phyloP scores from a whole-genome alignment of 2,329 filamentous ascomycete genomes.

The Bertia moriformis region DNA sequence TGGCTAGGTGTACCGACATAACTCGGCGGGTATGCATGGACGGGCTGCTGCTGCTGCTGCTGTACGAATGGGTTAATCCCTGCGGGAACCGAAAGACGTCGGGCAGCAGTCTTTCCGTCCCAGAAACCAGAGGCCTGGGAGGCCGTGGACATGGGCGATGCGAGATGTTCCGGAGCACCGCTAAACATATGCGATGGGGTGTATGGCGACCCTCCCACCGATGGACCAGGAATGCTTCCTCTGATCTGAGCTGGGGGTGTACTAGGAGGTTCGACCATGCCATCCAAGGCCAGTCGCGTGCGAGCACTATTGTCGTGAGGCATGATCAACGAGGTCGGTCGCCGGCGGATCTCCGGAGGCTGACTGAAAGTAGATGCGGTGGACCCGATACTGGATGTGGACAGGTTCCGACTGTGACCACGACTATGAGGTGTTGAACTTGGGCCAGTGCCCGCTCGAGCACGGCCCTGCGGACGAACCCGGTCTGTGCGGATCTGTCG shows the following conservation, averaged over 20 bases:
- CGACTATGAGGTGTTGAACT: conserved; percentile 57
- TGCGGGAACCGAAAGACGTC: background rate
- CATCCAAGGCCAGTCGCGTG: conserved; percentile 52
- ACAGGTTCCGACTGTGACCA: conserved; percentile 74
- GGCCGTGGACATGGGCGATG: background rate
- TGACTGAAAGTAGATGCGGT: conserved; percentile 54
- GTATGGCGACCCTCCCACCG: background rate
- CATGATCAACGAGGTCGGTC: conserved; percentile 74
- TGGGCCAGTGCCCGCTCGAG: conserved; percentile 63
- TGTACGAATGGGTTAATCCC: background rate
- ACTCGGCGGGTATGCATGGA: background rate
- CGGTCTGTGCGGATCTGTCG: conserved; percentile 80
- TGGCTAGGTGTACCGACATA: background rate
- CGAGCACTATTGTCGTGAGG: conserved; percentile 46
- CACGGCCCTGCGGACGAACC: conserved; percentile 58
- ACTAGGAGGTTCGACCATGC: conserved; percentile 43
- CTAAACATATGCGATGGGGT: background rate
- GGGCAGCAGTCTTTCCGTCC: background rate
- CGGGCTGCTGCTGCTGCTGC: background rate
- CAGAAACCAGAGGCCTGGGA: background rate
- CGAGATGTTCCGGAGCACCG: background rate
- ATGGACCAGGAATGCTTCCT: conserved; percentile 52
- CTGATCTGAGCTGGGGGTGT: conserved; percentile 49
- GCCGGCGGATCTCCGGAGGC: conserved; percentile 52
- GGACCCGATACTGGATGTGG: conserved; percentile 73